These are phyloP conservation scores for Asterophora parasitica DNA, from an alignment of 768 basidiomycete genomes.

Conservation along the genomic window DNA sequence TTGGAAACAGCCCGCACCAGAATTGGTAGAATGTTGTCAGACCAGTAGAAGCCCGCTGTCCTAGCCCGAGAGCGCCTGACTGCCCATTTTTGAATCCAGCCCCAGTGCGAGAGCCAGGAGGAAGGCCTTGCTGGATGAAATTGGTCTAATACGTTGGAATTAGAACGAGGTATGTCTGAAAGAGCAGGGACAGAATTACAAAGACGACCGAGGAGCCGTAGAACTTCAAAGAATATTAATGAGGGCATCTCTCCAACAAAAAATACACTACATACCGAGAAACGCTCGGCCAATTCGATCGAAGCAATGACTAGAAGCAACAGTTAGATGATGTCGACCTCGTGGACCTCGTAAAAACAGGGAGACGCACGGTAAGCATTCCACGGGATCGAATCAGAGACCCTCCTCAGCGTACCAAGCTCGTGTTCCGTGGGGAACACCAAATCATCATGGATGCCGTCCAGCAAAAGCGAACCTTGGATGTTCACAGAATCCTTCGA, in stretches of 20 bases:
- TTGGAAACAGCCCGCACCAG: constrained; percentile 38
- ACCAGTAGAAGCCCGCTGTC: constrained; percentile 70
- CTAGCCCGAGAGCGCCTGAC: constrained; percentile 62
- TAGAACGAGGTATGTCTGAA: background rate
- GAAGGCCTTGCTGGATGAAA: constrained; percentile 71
- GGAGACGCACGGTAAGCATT: constrained; percentile 42
- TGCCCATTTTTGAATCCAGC: constrained; percentile 49
- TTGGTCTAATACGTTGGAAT: constrained; percentile 44
- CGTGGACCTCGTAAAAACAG: background rate
- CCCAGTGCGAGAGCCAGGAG: constrained; percentile 60
- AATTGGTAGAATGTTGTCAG: constrained; percentile 68
- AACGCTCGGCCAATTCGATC: constrained; percentile 69
- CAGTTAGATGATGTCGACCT: background rate
- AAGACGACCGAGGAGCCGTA: constrained; percentile 49
- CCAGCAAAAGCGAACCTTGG: constrained; percentile 10
- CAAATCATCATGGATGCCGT: constrained; percentile 44
- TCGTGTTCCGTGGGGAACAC: constrained; percentile 66
- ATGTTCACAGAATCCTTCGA: background rate
- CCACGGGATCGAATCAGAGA: constrained; percentile 58
- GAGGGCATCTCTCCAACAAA: background rate
- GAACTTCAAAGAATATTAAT: constrained; percentile 22
- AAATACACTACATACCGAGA: constrained; percentile 43
- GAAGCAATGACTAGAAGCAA: constrained; percentile 50
- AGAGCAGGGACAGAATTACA: constrained; percentile 23
- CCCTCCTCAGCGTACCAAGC: constrained; percentile 49